phyloP scores from a whole-genome alignment of 2,329 filamentous ascomycete species.

The Zarea fungicola region DNA sequence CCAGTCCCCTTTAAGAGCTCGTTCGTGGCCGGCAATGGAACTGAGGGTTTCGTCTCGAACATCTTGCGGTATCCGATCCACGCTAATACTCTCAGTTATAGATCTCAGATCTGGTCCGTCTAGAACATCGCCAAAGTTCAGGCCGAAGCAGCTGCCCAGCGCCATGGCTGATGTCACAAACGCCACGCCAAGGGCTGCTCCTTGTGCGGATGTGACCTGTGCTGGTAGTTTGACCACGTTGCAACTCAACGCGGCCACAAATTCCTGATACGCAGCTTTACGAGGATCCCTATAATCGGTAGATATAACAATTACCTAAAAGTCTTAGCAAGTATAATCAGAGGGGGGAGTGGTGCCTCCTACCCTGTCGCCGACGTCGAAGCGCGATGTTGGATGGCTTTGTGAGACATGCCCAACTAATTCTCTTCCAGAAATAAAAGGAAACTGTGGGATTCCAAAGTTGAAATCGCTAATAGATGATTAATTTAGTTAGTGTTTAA shows the following conservation, averaged over 20 bases:
- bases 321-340: neutral
- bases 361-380: conserved; percentile 52
- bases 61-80: conserved; percentile 51
- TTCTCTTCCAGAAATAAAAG: conserved; percentile 61
- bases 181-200: conserved; percentile 62
- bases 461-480: conserved; percentile 48
- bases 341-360: neutral
- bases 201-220: conserved; percentile 46
- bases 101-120: conserved; percentile 55
- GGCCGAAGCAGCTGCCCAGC: conserved; percentile 63
- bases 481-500: neutral
- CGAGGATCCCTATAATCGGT: conserved; percentile 69
- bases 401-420: conserved; percentile 14
- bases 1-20: conserved; percentile 59
- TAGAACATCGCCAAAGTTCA: conserved; percentile 52
- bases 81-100: conserved; percentile 42
- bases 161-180: conserved; percentile 65
- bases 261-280: conserved; percentile 68
- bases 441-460: conserved; percentile 62
- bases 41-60: conserved; percentile 58
- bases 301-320: conserved; percentile 57
- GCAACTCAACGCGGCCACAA: conserved; percentile 58
- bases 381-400: conserved; percentile 33
- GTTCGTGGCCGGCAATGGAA: conserved; percentile 45
- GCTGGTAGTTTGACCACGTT: conserved; percentile 60